phyloP scores from a whole-genome alignment of 1,284 basidiomycete genomes.

The Gymnopus androsaceus region DNA sequence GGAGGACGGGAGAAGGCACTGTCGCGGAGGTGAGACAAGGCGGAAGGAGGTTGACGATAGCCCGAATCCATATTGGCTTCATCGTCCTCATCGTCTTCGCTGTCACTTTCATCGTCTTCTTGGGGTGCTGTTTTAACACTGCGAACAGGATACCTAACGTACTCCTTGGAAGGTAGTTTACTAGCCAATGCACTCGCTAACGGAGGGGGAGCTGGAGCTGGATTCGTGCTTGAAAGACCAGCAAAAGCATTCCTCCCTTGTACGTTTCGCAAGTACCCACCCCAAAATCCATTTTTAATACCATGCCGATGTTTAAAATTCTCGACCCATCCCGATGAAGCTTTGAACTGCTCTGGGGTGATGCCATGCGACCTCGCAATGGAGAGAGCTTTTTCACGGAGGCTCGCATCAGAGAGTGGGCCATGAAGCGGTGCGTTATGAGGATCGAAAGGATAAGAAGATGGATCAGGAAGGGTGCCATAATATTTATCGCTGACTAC shows the following conservation, averaged over 20 bases:
- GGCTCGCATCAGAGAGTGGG: conserved; percentile 67
- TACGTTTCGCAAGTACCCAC: conserved; percentile 35
- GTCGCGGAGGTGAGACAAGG: not conserved
- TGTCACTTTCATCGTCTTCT: not conserved
- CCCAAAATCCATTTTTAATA: conserved; percentile 68
- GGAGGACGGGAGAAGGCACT: not conserved
- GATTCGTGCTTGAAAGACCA: not conserved
- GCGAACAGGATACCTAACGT: not conserved
- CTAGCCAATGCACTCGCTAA: not conserved
- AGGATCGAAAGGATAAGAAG: conserved; percentile 45
- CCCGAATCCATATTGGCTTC: not conserved
- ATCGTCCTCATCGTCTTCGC: conserved; percentile 3
- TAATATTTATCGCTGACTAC: conserved; percentile 5
- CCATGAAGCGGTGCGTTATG: conserved; percentile 35
- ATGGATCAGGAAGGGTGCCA: conserved; percentile 61
- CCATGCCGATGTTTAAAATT: conserved; percentile 85
- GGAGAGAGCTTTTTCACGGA: conserved; percentile 72
- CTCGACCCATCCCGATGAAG: conserved; percentile 87
- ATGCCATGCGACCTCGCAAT: conserved; percentile 61
- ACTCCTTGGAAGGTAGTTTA: not conserved
- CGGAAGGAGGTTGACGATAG: conserved; percentile 3
- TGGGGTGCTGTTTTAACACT: not conserved
- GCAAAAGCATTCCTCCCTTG: conserved; percentile 25
- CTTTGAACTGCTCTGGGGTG: conserved; percentile 80
- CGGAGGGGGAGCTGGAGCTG: not conserved